Evolutionary conservation across 352 stramenopile genomes (phyloP).

Genomic region (Globisporangium abappressorium): DNA sequence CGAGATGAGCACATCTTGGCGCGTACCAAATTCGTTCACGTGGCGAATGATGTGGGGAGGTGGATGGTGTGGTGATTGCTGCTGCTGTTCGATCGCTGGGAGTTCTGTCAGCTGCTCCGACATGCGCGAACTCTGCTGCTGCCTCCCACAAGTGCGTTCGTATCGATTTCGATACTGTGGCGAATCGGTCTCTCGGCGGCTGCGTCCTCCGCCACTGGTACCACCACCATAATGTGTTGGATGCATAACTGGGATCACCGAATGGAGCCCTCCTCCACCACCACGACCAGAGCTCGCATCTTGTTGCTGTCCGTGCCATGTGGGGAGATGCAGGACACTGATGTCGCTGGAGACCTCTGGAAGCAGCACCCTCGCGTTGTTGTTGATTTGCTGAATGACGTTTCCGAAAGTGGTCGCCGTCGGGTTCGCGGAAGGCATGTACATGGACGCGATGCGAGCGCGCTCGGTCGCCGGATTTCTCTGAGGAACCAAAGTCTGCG

Average conservation of each 20-base stretch:
- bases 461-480: conserved; percentile 67
- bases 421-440: conserved; percentile 38
- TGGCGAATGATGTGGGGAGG: conserved; percentile 50
- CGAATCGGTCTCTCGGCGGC: neutral
- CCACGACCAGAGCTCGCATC: neutral
- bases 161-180: conserved; percentile 4
- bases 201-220: neutral
- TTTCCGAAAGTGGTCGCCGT: conserved; percentile 24
- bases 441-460: conserved; percentile 37
- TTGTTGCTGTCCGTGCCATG: neutral
- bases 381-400: conserved; percentile 64
- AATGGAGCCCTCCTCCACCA: neutral
- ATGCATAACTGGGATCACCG: conserved; percentile 4
- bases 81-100: conserved; percentile 9
- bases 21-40: conserved; percentile 64
- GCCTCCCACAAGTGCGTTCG: conserved; percentile 7
- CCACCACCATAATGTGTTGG: conserved; percentile 1
- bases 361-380: conserved; percentile 39
- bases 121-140: neutral
- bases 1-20: conserved; percentile 57
- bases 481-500: conserved; percentile 65
- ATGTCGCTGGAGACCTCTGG: conserved; percentile 43
- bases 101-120: neutral
- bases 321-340: conserved; percentile 1
- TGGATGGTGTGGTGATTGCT: neutral